Conservation (phyloP, 305 asterid species). For the Fraxinus sp. region DNA sequence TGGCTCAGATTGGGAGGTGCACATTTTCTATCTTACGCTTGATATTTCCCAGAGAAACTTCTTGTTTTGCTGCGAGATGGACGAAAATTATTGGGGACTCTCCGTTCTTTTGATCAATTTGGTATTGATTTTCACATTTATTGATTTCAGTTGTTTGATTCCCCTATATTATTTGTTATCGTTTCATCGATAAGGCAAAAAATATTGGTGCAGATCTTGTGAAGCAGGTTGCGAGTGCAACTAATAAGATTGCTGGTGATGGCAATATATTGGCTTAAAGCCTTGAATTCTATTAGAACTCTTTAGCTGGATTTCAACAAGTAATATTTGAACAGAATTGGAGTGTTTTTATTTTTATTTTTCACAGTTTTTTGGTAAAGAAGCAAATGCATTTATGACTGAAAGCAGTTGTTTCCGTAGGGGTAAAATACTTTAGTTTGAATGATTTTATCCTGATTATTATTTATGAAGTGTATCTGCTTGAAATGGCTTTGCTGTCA, state of each 20-base stretch:
- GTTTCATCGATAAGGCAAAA: constrained; percentile 60
- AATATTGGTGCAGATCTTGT: constrained; percentile 81
- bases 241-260: constrained; percentile 85
- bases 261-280: constrained; percentile 46
- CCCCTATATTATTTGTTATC: neutral
- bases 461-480: neutral
- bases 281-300: constrained; percentile 7
- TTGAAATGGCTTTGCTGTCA: constrained; percentile 3
- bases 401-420: neutral
- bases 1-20: neutral
- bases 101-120: constrained; percentile 95
- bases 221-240: constrained; percentile 88
- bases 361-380: constrained; percentile 9
- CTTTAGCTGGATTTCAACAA: neutral
- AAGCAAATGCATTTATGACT: neutral
- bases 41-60: constrained; percentile 65
- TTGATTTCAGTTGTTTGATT: neutral
- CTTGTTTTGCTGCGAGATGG: constrained; percentile 90
- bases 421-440: neutral
- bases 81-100: constrained; percentile 80
- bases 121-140: constrained; percentile 40
- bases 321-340: neutral
- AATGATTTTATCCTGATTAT: neutral
- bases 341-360: neutral
- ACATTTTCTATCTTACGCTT: neutral